These are phyloP conservation scores for Talaromyces funiculosus DNA, from an alignment of 2,329 filamentous ascomycete species.

Conservation along the genomic window DNA sequence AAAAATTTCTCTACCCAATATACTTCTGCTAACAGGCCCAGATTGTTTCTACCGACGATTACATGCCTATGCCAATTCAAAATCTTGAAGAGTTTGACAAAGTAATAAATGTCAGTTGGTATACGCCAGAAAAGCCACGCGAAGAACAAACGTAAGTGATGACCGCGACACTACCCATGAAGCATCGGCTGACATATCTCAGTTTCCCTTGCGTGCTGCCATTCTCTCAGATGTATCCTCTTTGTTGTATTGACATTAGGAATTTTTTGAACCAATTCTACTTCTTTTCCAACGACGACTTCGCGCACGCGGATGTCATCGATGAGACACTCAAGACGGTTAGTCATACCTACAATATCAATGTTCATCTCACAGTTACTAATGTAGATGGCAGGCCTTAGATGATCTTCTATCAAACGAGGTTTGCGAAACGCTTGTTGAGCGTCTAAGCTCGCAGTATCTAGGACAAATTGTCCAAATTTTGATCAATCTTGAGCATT, in stretches of 20 bases:
- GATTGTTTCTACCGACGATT: slow-evolving; percentile 86
- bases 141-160: slow-evolving; percentile 65
- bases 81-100: slow-evolving; percentile 89
- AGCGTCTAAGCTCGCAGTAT: slow-evolving; percentile 85
- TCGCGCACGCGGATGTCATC: slow-evolving; percentile 81
- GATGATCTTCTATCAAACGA: slow-evolving; percentile 90
- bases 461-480: slow-evolving; percentile 98
- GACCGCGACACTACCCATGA: neutral
- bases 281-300: slow-evolving; percentile 94
- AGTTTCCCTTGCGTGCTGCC: slow-evolving; percentile 93
- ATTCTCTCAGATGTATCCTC: slow-evolving; percentile 97
- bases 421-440: slow-evolving; percentile 84
- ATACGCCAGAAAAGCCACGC: slow-evolving; percentile 70
- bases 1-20: neutral
- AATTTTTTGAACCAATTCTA: slow-evolving; percentile 99
- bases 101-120: slow-evolving; percentile 94
- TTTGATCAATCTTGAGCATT: slow-evolving; percentile 93
- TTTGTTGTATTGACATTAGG: slow-evolving; percentile 96
- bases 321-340: slow-evolving; percentile 83
- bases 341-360: slow-evolving; percentile 17
- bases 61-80: slow-evolving; percentile 98
- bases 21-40: slow-evolving; percentile 19
- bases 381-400: slow-evolving; percentile 57
- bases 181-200: slow-evolving; percentile 19
- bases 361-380: neutral